A percentile compares a stretch with the other conserved stretches of the same genome.
Evolutionary conservation across 75 land plant genomes (phyloP).

Genomic region (Pseudotsuga menziesii): DNA sequence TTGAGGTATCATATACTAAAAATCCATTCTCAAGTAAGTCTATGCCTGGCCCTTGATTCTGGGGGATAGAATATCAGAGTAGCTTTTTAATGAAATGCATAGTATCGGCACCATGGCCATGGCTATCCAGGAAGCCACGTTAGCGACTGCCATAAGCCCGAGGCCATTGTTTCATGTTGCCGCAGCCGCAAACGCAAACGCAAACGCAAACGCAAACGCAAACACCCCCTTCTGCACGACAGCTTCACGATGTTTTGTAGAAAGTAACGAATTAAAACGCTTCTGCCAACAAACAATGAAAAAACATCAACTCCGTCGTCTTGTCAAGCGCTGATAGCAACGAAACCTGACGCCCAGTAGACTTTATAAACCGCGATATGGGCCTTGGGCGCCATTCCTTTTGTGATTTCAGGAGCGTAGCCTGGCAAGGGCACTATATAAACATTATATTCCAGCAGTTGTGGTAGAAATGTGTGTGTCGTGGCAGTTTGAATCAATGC

Average conservation of each 20-base stretch:
- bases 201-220: slow-evolving; percentile 83
- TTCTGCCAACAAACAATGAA: slow-evolving; percentile 83
- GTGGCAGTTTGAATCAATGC: slow-evolving; percentile 82
- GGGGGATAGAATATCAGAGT: no score
- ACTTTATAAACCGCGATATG: slow-evolving; percentile 88
- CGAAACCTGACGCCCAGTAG: slow-evolving; percentile 85
- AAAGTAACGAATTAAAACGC: slow-evolving; percentile 54
- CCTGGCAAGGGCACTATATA: slow-evolving; percentile 55
- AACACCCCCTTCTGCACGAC: slow-evolving; percentile 63
- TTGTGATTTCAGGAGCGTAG: slow-evolving; percentile 70
- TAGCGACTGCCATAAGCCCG: slow-evolving; percentile 53
- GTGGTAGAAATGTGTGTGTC: slow-evolving; percentile 95
- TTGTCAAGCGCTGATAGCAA: slow-evolving; percentile 86
- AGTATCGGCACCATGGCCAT: slow-evolving; percentile 89
- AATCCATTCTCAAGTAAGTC: no score
- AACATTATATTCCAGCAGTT: slow-evolving; percentile 70
- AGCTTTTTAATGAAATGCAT: no score
- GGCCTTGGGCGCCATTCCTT: slow-evolving; percentile 83
- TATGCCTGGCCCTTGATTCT: no score
- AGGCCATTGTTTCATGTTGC: slow-evolving; percentile 94
- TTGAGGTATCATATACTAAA: no score
- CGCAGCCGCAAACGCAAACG: no score
- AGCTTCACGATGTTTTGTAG: slow-evolving; percentile 78
- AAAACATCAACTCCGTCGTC: slow-evolving; percentile 78
- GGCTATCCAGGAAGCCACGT: slow-evolving; percentile 91